Evolutionary conservation across 768 basidiomycete genomes (phyloP), one percentile per base, ranked within the genome.

Genomic region (Amanita rimosa): DNA sequence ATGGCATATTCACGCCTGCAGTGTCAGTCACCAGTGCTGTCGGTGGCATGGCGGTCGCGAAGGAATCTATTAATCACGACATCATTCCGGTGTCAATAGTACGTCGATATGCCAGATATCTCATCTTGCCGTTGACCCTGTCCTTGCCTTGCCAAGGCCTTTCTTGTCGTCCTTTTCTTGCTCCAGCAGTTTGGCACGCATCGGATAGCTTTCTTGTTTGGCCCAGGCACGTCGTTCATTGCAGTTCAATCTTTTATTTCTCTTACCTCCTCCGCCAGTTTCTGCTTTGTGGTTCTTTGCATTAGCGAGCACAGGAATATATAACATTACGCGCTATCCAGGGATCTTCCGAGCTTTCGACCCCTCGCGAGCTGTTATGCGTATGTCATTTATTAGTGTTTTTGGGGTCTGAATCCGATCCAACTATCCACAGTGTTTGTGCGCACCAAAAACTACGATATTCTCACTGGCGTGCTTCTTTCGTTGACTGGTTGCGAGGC

Each of bases 401-500:
- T 7, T 1, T 34, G n/a, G n/a, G n/a, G n/a, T 9, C 2, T 14
- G 36, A 11, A 45, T 17, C 38, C n/a, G 38, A 4, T 8, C 5
- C 13, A 46, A 19, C 0, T 3, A 19, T 9, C 37, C 44, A 37
- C 49, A 81, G 78, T 76, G 13, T 86, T 86, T 51, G 78, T 83
- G 1, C 72, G 82, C 10, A 85, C 81, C 1, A 65, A 62, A 46
- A 61, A 83, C 50, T 85, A 76, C 51, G 78, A 79, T 51, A 59
- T 76, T 4, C 71, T 86, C 0, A 69, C 78, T 6, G 83, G 82
- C 29, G 70, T 85, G 1, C 63, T 86, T 5, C 72, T 86, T 1
- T 73, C 77, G 1, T 53, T 85, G n/a, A 86, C 84, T 0, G 84
- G 84, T 0, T 79, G 75, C 54, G 83, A 85, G 58, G 80, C 79